Base-by-base conservation (phyloP, 768 basidiomycete genomes). In the Mrakia blollopis region DNA sequence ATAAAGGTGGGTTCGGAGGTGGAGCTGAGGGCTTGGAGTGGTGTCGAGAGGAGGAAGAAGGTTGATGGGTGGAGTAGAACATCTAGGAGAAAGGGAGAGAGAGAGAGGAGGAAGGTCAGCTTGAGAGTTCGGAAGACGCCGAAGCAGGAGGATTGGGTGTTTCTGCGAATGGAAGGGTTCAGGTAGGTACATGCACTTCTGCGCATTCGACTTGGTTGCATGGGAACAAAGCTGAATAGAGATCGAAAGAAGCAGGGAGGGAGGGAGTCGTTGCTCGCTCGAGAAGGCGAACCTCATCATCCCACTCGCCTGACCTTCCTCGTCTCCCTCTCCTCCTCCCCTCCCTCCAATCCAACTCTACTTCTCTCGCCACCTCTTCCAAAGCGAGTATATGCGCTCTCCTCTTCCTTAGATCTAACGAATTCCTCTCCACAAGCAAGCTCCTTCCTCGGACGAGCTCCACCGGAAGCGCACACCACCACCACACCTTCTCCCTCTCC, bases 1-100 rank as follows among this genome's bases (percentile, higher is more conserved):
- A 74, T 16, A 60, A n/a, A n/a, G 57, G 0, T 25, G 37, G 44
- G 10, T 23, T 44, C 25, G n/a, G 8, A 44, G 30, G 73, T 35
- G 47, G 16, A 50, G 47, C 47, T 16, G 47, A 50, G 47, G 52
- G 47, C 7, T 37, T 18, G n/a, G 47, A 23, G 54, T 30, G 52
- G 71, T 30, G 54, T 1, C 30, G 16, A 25, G 73, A 74, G 16
- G 73, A 72, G 10, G 73, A 44, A 23, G 16, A 21, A n/a, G 73
- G 21, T 35, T 68, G 61, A 41, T 76, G 69, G 30, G 75, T 70
- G 9, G 75, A 76, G 69, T 70, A 71, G 68, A 76, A 70, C 44
- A 76, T 68, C 75, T 76, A 35, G 28, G 32, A 28, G 23, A 23
- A 50, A 16, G 32, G 35, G 50, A 35, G 65, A 35, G 54, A 23